Evolutionary conservation across 2,329 filamentous ascomycete species (phyloP).

Genomic region (Exophiala lecanii-corni): DNA sequence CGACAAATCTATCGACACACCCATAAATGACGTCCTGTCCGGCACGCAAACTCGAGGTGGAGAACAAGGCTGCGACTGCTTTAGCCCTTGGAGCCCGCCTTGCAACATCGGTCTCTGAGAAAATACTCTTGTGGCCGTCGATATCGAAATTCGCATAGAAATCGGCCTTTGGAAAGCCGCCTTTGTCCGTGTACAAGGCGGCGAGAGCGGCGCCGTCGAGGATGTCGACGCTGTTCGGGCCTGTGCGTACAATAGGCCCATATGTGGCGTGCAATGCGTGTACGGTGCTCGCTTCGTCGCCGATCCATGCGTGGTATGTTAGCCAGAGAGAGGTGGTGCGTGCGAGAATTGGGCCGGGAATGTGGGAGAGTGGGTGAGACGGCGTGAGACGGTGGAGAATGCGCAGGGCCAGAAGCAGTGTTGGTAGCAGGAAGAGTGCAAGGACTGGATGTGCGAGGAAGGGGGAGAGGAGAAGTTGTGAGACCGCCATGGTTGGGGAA

Average conservation of each 20-base stretch:
- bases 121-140: constrained; percentile 52
- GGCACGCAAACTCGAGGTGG: constrained; percentile 41
- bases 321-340: constrained; percentile 34
- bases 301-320: constrained; percentile 31
- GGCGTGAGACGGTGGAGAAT: constrained; percentile 32
- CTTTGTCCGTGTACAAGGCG: constrained; percentile 48
- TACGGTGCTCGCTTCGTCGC: constrained; percentile 31
- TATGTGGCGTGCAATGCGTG: constrained; percentile 33
- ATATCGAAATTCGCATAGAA: constrained; percentile 56
- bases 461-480: constrained; percentile 8
- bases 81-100: constrained; percentile 45
- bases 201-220: constrained; percentile 43
- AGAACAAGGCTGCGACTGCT: constrained; percentile 48
- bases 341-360: constrained; percentile 37
- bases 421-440: constrained; percentile 12
- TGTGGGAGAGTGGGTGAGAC: constrained; percentile 37
- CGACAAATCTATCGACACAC: constrained; percentile 41
- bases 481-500: constrained; percentile 12
- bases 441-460: constrained; percentile 8
- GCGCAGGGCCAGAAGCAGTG: constrained; percentile 14
- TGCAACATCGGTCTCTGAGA: constrained; percentile 35
- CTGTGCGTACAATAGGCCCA: constrained; percentile 35
- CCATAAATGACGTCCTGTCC: constrained; percentile 36
- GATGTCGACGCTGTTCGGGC: constrained; percentile 39
- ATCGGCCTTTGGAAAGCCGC: constrained; percentile 50